Evolutionary conservation across 768 basidiomycete species (phyloP).

Genomic region (Naganishia vaughanmartiniae): DNA sequence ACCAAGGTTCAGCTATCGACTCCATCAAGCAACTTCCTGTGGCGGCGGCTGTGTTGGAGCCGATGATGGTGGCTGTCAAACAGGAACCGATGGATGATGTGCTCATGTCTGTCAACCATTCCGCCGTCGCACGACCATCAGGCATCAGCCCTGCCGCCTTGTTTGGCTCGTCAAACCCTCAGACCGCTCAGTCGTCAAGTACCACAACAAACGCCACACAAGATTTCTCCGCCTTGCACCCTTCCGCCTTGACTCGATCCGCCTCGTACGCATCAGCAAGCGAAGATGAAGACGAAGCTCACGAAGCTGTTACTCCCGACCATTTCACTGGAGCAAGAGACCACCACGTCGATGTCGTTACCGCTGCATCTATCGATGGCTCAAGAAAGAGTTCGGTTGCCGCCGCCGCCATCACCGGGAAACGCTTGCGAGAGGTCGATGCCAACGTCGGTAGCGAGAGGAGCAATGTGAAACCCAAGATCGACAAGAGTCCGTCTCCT

Average conservation of each 20-base stretch:
- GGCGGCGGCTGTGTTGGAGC: background rate
- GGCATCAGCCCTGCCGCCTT: conserved; percentile 18
- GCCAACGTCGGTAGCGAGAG: background rate
- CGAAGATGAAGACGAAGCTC: conserved; percentile 17
- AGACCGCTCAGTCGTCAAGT: no score
- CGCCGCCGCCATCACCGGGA: background rate
- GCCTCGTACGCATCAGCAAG: conserved; percentile 1
- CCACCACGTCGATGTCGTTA: background rate
- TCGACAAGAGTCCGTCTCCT: background rate
- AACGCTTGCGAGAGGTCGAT: conserved; percentile 3
- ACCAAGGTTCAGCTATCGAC: background rate
- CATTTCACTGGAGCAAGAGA: background rate
- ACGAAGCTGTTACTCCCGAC: conserved; percentile 18
- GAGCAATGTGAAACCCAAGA: conserved; percentile 12
- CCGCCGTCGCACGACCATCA: background rate
- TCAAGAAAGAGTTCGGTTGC: conserved; percentile 20
- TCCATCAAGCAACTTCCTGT: background rate
- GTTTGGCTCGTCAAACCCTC: background rate
- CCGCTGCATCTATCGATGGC: background rate
- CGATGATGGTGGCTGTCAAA: conserved; percentile 9
- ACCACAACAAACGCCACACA: background rate
- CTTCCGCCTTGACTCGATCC: background rate
- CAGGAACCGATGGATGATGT: conserved; percentile 19
- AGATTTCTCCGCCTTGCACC: background rate
- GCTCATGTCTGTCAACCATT: background rate